These are phyloP conservation scores for Gaeumannomyces tritici DNA, from an alignment of 2,329 filamentous ascomycete species.

Conservation along the genomic window DNA sequence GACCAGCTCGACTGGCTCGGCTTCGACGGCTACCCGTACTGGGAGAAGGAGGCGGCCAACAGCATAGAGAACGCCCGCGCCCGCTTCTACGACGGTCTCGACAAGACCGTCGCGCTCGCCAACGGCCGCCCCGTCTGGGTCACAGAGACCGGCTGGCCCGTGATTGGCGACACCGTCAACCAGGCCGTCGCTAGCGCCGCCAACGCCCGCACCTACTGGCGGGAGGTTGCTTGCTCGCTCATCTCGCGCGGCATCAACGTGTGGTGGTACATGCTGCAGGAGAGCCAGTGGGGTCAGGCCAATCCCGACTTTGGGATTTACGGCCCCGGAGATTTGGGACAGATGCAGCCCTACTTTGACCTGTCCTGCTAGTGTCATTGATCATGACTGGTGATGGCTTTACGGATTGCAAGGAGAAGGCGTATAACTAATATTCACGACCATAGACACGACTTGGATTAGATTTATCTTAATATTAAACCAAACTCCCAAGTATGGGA, in stretches of 20 bases:
- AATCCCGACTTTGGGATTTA: slow-evolving; percentile 24
- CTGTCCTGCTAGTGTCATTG: slow-evolving; percentile 15
- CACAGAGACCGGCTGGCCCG: slow-evolving; percentile 40
- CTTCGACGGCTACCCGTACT: slow-evolving; percentile 58
- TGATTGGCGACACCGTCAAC: slow-evolving; percentile 40
- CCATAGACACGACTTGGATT: neutral
- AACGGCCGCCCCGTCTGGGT: slow-evolving; percentile 4
- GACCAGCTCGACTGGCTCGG: slow-evolving; percentile 54
- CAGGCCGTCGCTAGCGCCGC: slow-evolving; percentile 40
- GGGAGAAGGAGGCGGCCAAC: slow-evolving; percentile 45
- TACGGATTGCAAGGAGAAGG: neutral
- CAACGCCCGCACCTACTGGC: slow-evolving; percentile 56
- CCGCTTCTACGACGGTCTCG: slow-evolving; percentile 42
- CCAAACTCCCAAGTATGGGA: neutral
- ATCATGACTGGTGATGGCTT: neutral
- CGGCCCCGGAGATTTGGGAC: slow-evolving; percentile 19
- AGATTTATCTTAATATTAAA: neutral
- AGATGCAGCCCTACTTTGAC: slow-evolving; percentile 16
- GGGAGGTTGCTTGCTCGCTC: slow-evolving; percentile 42
- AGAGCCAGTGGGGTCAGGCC: slow-evolving; percentile 22
- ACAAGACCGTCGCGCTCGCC: slow-evolving; percentile 32
- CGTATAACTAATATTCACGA: neutral
- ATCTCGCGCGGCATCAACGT: slow-evolving; percentile 15
- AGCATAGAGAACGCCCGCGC: slow-evolving; percentile 40
- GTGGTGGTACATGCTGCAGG: slow-evolving; percentile 26